Base-by-base conservation (phyloP, 2,329 filamentous ascomycete genomes). In the Zymoseptoria pseudotritici region DNA sequence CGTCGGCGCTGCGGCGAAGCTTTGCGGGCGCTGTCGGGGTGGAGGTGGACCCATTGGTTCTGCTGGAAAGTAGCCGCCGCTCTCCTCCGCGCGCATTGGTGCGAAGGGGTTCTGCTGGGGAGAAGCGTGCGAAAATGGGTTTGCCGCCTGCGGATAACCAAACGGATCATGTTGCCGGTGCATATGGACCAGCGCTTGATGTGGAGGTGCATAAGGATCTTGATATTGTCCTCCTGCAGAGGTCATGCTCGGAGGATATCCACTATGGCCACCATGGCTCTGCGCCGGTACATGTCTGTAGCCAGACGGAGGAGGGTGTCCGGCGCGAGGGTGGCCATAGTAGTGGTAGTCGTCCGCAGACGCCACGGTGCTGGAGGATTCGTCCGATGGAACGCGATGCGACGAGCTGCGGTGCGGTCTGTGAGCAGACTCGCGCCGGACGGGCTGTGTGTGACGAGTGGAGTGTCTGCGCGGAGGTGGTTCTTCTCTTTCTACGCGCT, bases 331-430 rank as follows among this genome's bases (percentile, higher is more conserved):
- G 69, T 74, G 75, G 69, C 74, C 71, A 59, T 71, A 70, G 8
- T 62, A 61, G 52, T 74, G 75, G 66, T 79, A 78, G 63, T 79
- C 77, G 70, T 79, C 77, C 60, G 73, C 71, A 53, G 69, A 72
- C 55, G 77, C 77, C 72, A 78, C 70, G 62, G 70, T 74, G 68
- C 55, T 74, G 59, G 75, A 71, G 22, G 69, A 71, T 61, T 75
- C 73, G 69, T 72, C 70, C 54, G 72, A 73, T 56, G 65, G 63
- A 46, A 65, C 61, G 59, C 68, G 68, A 54, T 64, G 63, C 24
- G 64, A 59, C 20, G 65, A 64, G 58, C 65, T 68, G 59, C 61
- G 69, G 67, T 61, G 61, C 59, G 61, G 68, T 59, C 57, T 69
- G 61, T 49, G 62, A 46, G 59, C 67, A 61, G 64, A 63, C 63